A percentile compares a stretch with the other conserved stretches of the same genome.
phyloP scores from a whole-genome alignment of 345 rosid genomes.

The Hypericum androsaemum region DNA sequence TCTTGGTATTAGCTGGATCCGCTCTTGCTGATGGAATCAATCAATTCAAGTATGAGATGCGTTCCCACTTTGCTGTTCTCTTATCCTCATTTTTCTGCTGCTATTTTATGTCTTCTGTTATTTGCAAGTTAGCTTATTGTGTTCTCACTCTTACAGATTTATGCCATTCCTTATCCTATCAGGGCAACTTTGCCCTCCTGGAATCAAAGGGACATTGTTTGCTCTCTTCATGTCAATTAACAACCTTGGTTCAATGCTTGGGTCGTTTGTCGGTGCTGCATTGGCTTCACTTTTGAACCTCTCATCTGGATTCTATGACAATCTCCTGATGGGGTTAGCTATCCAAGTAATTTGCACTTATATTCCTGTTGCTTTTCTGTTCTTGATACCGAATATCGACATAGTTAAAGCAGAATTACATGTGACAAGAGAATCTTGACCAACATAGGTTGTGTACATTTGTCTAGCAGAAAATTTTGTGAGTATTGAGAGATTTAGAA shows the following conservation, averaged over 20 bases:
- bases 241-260: conserved; percentile 75
- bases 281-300: conserved; percentile 76
- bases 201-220: too few species aligned
- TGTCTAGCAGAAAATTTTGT: too few species aligned
- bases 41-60: conserved; percentile 84
- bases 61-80: too few species aligned
- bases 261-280: conserved; percentile 85
- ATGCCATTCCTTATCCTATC: too few species aligned
- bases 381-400: conserved; percentile 73
- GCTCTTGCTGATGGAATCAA: conserved; percentile 78
- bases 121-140: conserved; percentile 2
- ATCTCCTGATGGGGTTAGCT: conserved; percentile 49
- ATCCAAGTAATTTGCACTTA: too few species aligned
- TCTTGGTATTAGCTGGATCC: too few species aligned
- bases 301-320: conserved; percentile 85
- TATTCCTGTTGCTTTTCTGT: conserved; percentile 62
- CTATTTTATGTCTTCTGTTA: not conserved
- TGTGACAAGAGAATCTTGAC: too few species aligned
- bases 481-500: too few species aligned
- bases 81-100: not conserved
- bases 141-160: too few species aligned
- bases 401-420: conserved; percentile 9
- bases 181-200: too few species aligned
- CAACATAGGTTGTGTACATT: too few species aligned
- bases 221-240: too few species aligned